A percentile compares a stretch with the other conserved stretches of the same genome.
Evolutionary conservation across 2,329 filamentous ascomycete genomes (phyloP).

Genomic region (Keithomyces neogunnii): DNA sequence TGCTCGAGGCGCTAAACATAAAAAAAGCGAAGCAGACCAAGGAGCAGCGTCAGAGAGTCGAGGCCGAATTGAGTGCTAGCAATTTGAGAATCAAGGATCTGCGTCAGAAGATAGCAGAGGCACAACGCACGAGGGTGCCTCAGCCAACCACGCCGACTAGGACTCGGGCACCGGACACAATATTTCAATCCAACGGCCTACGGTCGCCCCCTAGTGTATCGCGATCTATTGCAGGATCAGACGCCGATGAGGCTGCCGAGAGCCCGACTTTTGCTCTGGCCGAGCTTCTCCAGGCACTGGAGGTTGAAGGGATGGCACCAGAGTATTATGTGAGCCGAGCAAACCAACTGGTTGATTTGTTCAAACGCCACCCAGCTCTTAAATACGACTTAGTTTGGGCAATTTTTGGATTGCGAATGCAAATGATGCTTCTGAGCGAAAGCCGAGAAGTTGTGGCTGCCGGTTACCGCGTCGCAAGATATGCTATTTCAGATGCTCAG

Average conservation of each 20-base stretch:
- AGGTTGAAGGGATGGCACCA: slow-evolving; percentile 76
- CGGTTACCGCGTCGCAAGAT: slow-evolving; percentile 86
- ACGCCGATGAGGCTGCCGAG: slow-evolving; percentile 62
- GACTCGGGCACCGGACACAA: slow-evolving; percentile 37
- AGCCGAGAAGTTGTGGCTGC: slow-evolving; percentile 93
- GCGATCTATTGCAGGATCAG: slow-evolving; percentile 48
- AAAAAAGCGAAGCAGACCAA: slow-evolving; percentile 96
- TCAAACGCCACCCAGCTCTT: slow-evolving; percentile 83
- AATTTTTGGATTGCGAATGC: slow-evolving; percentile 86
- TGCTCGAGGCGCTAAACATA: slow-evolving; percentile 86
- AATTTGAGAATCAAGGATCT: slow-evolving; percentile 63
- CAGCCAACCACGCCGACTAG: slow-evolving; percentile 45
- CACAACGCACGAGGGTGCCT: slow-evolving; percentile 40
- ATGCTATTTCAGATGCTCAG: slow-evolving; percentile 84
- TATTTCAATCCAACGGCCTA: slow-evolving; percentile 36
- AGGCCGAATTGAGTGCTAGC: slow-evolving; percentile 84
- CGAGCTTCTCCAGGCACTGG: slow-evolving; percentile 83
- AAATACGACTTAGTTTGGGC: slow-evolving; percentile 98
- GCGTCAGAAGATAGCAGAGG: slow-evolving; percentile 50
- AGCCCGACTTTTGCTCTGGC: slow-evolving; percentile 87
- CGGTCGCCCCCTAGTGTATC: slow-evolving; percentile 51
- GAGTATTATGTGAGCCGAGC: slow-evolving; percentile 94
- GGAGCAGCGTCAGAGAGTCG: slow-evolving; percentile 68
- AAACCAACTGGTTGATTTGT: slow-evolving; percentile 91
- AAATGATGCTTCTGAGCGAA: slow-evolving; percentile 92